Percentiles rank a stretch among this genome's conserved stretches.
These are phyloP conservation scores for Saccharomycopsis babjevae DNA, from an alignment of 805 yeast species.

Conservation along the genomic window DNA sequence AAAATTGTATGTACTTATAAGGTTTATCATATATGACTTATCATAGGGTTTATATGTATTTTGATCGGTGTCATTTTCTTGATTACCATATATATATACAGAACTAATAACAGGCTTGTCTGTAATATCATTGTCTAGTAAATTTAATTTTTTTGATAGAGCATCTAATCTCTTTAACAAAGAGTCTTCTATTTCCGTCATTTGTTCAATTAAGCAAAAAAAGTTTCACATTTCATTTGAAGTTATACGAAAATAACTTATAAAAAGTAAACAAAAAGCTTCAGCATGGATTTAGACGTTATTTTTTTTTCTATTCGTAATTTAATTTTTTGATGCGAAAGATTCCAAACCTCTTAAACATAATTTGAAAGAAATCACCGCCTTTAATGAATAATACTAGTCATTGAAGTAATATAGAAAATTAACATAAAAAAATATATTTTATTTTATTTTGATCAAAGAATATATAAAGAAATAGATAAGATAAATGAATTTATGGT, in stretches of 20 bases:
- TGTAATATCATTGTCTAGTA: not conserved
- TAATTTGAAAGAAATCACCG: too few species aligned
- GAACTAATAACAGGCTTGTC: not conserved
- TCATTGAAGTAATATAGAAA: too few species aligned
- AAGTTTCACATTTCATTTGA: not conserved
- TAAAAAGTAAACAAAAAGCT: too few species aligned
- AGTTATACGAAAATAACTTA: not conserved
- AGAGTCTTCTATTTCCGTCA: not conserved
- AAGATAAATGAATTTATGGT: not conserved
- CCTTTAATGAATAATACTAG: too few species aligned
- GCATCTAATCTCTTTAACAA: not conserved
- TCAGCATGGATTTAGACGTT: too few species aligned
- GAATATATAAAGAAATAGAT: not conserved
- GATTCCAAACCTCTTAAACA: too few species aligned
- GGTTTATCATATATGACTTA: not conserved
- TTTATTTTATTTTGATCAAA: too few species aligned
- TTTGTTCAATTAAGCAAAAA: not conserved
- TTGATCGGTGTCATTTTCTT: not conserved
- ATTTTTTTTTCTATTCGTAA: too few species aligned
- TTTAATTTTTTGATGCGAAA: too few species aligned
- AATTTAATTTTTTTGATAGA: not conserved
- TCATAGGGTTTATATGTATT: not conserved
- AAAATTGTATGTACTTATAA: not conserved
- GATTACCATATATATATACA: not conserved
- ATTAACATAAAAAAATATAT: too few species aligned